Evolutionary conservation across 768 basidiomycete genomes (phyloP).

Genomic region (Gloeostereum incarnatum): DNA sequence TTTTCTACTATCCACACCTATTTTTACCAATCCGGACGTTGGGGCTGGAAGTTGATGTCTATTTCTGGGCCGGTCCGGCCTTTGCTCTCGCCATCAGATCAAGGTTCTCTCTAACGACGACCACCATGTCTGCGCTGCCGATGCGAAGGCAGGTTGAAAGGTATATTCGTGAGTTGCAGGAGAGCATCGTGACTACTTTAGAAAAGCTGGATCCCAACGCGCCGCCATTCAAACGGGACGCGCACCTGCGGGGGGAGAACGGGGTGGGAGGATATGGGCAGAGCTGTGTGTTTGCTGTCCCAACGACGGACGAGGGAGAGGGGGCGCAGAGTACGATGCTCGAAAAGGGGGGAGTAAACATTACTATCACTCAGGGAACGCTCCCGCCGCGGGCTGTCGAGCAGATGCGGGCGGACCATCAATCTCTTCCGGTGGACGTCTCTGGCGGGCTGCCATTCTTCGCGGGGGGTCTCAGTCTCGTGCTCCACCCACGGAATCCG

Average conservation of each 20-base stretch:
- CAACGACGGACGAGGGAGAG: conserved; percentile 23
- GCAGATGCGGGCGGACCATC: conserved; percentile 94
- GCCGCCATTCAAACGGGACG: conserved; percentile 71
- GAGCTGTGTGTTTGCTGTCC: conserved; percentile 72
- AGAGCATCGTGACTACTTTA: conserved; percentile 66
- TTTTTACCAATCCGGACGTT: no score
- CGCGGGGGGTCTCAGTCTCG: conserved; percentile 85
- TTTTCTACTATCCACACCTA: no score
- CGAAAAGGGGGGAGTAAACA: conserved; percentile 96
- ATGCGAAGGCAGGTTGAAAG: conserved; percentile 77
- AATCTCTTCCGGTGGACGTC: conserved; percentile 46
- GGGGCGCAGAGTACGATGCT: conserved; percentile 40
- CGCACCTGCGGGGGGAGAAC: conserved; percentile 60
- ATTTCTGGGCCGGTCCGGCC: no score
- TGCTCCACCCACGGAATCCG: conserved; percentile 91
- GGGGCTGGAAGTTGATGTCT: no score
- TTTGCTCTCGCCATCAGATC: no score
- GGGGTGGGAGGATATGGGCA: conserved; percentile 73
- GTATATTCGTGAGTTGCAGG: conserved; percentile 71
- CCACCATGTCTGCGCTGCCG: conserved; percentile 16
- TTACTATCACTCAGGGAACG: conserved; percentile 81
- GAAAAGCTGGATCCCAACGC: conserved; percentile 71
- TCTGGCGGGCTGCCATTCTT: conserved; percentile 79
- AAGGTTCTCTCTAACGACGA: no score
- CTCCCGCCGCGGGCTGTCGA: conserved; percentile 85